Base-by-base conservation (phyloP, 2,329 filamentous ascomycete genomes). In the Fusarium piperis region DNA sequence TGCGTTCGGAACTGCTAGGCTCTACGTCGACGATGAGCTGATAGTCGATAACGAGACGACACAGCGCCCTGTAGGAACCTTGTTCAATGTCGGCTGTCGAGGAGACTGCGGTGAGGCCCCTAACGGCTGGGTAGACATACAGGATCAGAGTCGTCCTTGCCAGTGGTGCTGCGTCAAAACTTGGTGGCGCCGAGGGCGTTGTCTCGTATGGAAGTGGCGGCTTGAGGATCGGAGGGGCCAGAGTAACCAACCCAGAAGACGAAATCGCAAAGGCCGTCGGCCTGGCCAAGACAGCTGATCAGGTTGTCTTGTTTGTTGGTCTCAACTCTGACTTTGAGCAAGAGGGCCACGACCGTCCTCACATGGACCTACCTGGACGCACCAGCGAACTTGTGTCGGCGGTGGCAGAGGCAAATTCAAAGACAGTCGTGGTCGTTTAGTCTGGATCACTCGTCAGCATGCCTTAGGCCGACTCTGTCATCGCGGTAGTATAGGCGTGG, bases 251-350 rank as follows among this genome's bases (percentile, higher is more conserved):
- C 71, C 81, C 86, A 33, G 81, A 88, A 62, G 84, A 86, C 15
- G 88, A 91, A 76, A 90, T 94, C 61, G 82, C 87, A 56, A 85
- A 90, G 67, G 93, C 93, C 1, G 91, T 92, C 1, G 84, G 87
- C 32, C 84, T 92, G 7, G 94, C 94, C 32, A 87, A 86, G 77
- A 85, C 88, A 41, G 90, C 91, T 2, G 93, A 95, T 63, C 91
- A 95, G 76, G 93, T 95, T 53, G 87, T 96, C 68, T 85, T 96
- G 59, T 93, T 93, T 77, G 91, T 91, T 3, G 94, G 94, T 2
- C 86, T 95, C 55, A 95, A 94, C 76, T 88, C 88, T 39, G 93
- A 95, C 77, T 95, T 93, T 92, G 93, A 95, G 79, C 91, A 91
- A 0, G 93, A 95, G 82, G 92, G 92, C 33, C 85, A 88, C 44